Evolutionary conservation across 2,329 filamentous ascomycete genomes (phyloP).

Genomic region (Elsinoe australis): DNA sequence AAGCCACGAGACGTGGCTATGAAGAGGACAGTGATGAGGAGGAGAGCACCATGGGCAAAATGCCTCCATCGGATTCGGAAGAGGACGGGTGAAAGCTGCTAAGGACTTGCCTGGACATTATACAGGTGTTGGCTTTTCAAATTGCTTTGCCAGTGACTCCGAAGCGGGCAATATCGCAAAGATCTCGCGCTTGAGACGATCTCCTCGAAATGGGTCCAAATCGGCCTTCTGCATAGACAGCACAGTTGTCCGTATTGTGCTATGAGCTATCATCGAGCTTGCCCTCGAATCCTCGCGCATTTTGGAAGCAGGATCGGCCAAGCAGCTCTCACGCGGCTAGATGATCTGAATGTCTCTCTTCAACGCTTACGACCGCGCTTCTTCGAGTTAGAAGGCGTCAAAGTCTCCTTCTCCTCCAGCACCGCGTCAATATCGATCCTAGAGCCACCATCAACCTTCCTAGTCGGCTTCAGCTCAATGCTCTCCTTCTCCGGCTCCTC

Average conservation of each 20-base stretch:
- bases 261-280: too few relatives aligned
- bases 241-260: too few relatives aligned
- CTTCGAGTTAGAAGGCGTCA: neutral
- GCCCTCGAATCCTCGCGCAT: too few relatives aligned
- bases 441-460: neutral
- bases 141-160: too few relatives aligned
- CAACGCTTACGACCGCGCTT: neutral
- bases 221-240: too few relatives aligned
- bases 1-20: slow-evolving; percentile 47
- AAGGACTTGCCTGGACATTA: neutral
- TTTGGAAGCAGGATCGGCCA: too few relatives aligned
- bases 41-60: slow-evolving; percentile 71
- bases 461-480: neutral
- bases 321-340: too few relatives aligned
- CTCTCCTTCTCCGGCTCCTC: slow-evolving; percentile 3
- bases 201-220: slow-evolving; percentile 19
- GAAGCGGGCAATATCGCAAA: too few relatives aligned
- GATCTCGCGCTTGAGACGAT: too few relatives aligned
- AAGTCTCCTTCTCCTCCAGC: neutral
- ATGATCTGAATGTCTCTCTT: too few relatives aligned
- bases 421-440: neutral
- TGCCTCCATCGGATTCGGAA: slow-evolving; percentile 76
- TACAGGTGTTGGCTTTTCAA: too few relatives aligned
- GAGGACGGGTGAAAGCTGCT: slow-evolving; percentile 39
- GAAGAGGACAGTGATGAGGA: slow-evolving; percentile 63